phyloP scores from a whole-genome alignment of 163 green algal genomes.

The Coccomyxa subellipsoidea region DNA sequence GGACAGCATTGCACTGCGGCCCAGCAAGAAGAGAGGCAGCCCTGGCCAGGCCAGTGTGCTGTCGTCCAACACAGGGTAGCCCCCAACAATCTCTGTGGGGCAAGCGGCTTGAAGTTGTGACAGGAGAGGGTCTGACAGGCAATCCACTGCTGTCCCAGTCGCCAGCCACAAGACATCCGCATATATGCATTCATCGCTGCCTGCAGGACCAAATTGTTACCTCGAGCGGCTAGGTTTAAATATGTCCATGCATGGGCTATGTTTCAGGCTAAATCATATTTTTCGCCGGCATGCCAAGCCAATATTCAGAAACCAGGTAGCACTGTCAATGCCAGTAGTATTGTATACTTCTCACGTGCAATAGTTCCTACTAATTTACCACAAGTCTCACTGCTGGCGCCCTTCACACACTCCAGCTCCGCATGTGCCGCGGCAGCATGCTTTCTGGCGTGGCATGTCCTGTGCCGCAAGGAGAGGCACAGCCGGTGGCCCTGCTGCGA shows the following conservation, averaged over 20 bases:
- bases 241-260: too few species aligned
- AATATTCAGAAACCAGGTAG: too few species aligned
- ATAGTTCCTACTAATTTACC: too few species aligned
- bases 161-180: background rate
- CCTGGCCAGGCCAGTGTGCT: background rate
- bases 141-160: background rate
- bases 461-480: background rate
- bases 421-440: background rate
- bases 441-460: background rate
- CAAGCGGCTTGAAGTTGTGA: background rate
- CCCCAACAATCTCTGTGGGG: background rate
- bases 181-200: background rate
- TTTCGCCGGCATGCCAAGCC: too few species aligned
- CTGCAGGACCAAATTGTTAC: too few species aligned
- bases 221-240: too few species aligned
- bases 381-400: too few species aligned
- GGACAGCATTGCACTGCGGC: conserved; percentile 1
- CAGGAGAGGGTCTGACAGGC: background rate
- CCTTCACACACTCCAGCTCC: too few species aligned
- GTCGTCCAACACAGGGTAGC: background rate
- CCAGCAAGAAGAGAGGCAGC: conserved; percentile 3
- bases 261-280: too few species aligned
- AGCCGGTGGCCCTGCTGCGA: background rate
- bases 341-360: too few species aligned
- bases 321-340: too few species aligned